These are phyloP conservation scores for Rhodocollybia butyracea DNA, from an alignment of 768 basidiomycete genomes.

Conservation along the genomic window DNA sequence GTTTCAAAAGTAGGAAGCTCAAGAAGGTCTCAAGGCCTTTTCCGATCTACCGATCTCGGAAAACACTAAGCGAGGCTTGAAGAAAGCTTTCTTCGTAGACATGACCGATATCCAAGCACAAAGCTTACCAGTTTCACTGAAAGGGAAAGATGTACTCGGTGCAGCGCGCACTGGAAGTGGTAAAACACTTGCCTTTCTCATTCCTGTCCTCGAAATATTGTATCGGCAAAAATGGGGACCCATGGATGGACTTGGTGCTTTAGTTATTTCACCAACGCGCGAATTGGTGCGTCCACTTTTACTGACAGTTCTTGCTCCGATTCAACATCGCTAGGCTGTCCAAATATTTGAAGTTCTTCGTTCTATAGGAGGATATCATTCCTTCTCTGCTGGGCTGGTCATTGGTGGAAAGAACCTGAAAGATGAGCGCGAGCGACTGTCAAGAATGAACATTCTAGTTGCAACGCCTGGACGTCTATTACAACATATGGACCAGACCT, in stretches of 20 bases:
- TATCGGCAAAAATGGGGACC: constrained; percentile 93
- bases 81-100: constrained; percentile 79
- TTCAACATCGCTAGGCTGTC: constrained; percentile 64
- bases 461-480: constrained; percentile 93
- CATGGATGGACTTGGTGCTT: constrained; percentile 84
- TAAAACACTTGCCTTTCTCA: constrained; percentile 94
- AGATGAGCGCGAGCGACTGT: constrained; percentile 84
- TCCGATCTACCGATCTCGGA: constrained; percentile 76
- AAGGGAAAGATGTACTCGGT: constrained; percentile 94
- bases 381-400: constrained; percentile 90
- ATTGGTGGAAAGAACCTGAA: constrained; percentile 96
- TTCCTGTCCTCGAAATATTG: constrained; percentile 89
- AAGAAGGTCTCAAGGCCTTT: constrained; percentile 55
- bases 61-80: constrained; percentile 76
- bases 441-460: constrained; percentile 97
- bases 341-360: constrained; percentile 97
- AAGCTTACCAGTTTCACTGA: constrained; percentile 86
- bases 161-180: constrained; percentile 95
- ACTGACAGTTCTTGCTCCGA: background rate
- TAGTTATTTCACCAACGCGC: constrained; percentile 92
- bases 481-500: constrained; percentile 98
- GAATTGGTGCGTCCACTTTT: constrained; percentile 68
- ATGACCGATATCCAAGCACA: constrained; percentile 93
- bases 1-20: constrained; percentile 39
- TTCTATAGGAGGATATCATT: constrained; percentile 88